Evolutionary conservation across 345 rosid species (phyloP).

Genomic region (Melaleuca alternifolia): DNA sequence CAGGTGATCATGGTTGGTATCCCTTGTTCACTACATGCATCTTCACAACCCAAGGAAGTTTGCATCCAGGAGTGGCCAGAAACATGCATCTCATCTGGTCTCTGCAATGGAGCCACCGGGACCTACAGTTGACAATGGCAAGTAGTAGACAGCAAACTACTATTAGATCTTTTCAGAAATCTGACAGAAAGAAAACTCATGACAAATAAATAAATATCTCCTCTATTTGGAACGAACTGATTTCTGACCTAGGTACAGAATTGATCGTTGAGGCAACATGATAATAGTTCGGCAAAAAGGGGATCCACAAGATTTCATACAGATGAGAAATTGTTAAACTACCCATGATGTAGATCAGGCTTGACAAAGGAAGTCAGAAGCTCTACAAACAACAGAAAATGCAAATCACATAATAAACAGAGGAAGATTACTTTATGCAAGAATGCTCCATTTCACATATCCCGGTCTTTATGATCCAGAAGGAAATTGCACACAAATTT

Average conservation of each 20-base stretch:
- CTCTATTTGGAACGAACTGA: background rate
- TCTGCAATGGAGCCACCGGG: slow-evolving; percentile 78
- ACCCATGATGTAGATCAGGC: background rate
- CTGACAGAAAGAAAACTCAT: background rate
- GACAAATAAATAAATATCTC: background rate
- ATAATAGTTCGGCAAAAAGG: background rate
- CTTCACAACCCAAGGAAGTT: slow-evolving; percentile 41
- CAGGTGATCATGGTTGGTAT: slow-evolving; percentile 95
- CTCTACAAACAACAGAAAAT: background rate
- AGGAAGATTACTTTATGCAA: background rate
- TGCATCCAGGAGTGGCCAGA: slow-evolving; percentile 55
- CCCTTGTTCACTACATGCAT: slow-evolving; percentile 48
- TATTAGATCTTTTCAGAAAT: background rate
- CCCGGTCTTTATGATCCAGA: background rate
- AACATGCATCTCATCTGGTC: slow-evolving; percentile 78
- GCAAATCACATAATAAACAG: background rate
- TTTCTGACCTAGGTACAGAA: background rate
- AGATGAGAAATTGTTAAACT: background rate
- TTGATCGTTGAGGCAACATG: background rate
- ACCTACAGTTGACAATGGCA: slow-evolving; percentile 27
- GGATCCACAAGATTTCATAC: background rate
- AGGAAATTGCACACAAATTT: background rate
- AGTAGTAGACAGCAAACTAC: background rate
- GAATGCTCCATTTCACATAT: background rate
- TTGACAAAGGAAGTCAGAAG: background rate